Evolutionary conservation across 805 yeast genomes (phyloP).

Genomic region (Kluyveromyces wickerhamii): DNA sequence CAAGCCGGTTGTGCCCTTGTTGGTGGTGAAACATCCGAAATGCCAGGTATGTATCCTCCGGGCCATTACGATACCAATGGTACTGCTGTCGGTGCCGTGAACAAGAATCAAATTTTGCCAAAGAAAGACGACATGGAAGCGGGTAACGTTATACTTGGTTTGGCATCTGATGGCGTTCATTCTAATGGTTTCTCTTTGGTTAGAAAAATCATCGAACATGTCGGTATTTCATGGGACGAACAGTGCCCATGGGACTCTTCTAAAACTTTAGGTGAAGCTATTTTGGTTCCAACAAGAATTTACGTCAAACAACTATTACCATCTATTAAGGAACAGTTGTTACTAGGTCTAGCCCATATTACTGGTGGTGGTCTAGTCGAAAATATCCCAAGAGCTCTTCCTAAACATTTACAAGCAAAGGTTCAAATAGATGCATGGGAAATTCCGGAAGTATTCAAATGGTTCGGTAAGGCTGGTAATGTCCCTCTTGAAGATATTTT

Average conservation of each 20-base stretch:
- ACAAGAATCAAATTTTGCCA: conserved; percentile 68
- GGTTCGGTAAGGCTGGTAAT: conserved; percentile 88
- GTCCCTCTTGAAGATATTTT: conserved; percentile 79
- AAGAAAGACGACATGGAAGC: conserved; percentile 52
- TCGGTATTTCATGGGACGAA: conserved; percentile 62
- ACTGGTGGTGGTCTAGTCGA: conserved; percentile 98
- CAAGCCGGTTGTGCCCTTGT: conserved; percentile 95
- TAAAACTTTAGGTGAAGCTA: conserved; percentile 74
- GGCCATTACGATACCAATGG: conserved; percentile 98
- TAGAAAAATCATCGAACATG: conserved; percentile 79
- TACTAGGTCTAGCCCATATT: conserved; percentile 90
- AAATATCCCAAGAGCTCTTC: conserved; percentile 92
- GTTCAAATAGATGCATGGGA: conserved; percentile 77
- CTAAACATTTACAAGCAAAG: conserved; percentile 66
- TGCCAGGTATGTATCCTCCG: conserved; percentile 97
- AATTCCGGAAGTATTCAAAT: conserved; percentile 82
- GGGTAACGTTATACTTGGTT: conserved; percentile 81
- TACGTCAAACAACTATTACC: conserved; percentile 87
- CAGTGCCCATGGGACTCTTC: conserved; percentile 77
- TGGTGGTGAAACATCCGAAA: conserved; percentile 98
- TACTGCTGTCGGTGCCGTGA: conserved; percentile 96
- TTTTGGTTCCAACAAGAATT: conserved; percentile 84
- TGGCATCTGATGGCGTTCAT: conserved; percentile 88
- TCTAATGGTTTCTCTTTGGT: conserved; percentile 95
- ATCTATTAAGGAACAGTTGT: conserved; percentile 54